phyloP scores from a whole-genome alignment of 2,329 filamentous ascomycete genomes.

The Aspergillus eucalypticola region DNA sequence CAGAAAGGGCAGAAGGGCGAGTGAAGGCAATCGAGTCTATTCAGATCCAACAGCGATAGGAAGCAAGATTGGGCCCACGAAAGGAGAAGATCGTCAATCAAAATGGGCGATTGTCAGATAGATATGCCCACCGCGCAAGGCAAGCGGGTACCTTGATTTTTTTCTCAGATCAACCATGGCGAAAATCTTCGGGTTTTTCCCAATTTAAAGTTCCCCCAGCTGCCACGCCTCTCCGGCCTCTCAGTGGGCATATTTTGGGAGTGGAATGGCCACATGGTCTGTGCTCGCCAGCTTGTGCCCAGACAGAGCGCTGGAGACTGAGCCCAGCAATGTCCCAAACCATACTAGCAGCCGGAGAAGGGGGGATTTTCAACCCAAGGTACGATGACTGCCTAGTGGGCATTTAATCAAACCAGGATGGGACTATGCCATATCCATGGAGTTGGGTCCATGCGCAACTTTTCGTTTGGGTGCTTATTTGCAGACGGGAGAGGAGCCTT shows the following conservation, averaged over 20 bases:
- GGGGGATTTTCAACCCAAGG: not conserved
- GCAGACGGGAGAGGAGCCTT: not conserved
- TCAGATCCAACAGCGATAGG: conserved; percentile 8
- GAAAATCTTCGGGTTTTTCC: conserved; percentile 19
- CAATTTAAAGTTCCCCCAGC: conserved; percentile 16
- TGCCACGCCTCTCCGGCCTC: conserved; percentile 7
- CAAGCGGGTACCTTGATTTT: conserved; percentile 18
- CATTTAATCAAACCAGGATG: not conserved
- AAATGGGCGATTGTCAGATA: conserved; percentile 15
- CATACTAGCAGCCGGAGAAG: conserved; percentile 1
- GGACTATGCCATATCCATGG: not conserved
- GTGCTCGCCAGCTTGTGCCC: conserved; percentile 1
- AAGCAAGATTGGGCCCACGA: conserved; percentile 14
- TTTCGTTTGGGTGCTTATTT: not conserved
- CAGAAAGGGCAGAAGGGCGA: not conserved
- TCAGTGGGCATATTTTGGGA: conserved; percentile 8
- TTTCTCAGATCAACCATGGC: conserved; percentile 14
- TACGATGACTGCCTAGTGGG: not conserved
- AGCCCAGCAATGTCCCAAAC: conserved; percentile 5
- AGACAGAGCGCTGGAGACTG: not conserved
- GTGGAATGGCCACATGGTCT: conserved; percentile 14
- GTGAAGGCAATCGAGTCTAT: conserved; percentile 4
- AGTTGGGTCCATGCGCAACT: not conserved
- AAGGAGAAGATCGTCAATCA: conserved; percentile 18
- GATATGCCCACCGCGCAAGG: conserved; percentile 15